phyloP scores from a whole-genome alignment of 768 basidiomycete genomes.

The Pulveroboletus frians region DNA sequence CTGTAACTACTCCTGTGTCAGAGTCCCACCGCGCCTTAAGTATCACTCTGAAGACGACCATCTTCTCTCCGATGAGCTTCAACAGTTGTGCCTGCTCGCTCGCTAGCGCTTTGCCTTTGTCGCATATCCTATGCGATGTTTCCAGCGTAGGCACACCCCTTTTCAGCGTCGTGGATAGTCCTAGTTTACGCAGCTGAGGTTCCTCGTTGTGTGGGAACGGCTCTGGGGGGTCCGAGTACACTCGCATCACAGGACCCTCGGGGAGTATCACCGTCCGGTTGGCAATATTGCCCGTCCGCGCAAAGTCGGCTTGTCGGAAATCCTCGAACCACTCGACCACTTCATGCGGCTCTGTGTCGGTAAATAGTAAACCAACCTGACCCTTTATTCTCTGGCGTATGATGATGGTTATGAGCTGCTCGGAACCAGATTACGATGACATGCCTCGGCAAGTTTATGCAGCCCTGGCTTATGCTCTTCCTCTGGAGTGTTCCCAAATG shows the following conservation, averaged over 20 bases:
- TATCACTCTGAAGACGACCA: slow-evolving; percentile 79
- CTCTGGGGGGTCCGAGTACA: slow-evolving; percentile 73
- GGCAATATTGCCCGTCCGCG: slow-evolving; percentile 80
- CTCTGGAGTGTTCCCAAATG: slow-evolving; percentile 80
- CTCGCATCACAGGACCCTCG: slow-evolving; percentile 78
- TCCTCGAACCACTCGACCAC: slow-evolving; percentile 92
- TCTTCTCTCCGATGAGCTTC: slow-evolving; percentile 84
- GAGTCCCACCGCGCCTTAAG: slow-evolving; percentile 71
- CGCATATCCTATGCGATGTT: slow-evolving; percentile 78
- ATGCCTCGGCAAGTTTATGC: slow-evolving; percentile 72
- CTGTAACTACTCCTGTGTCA: slow-evolving; percentile 55
- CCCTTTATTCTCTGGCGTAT: slow-evolving; percentile 82
- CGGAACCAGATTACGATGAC: slow-evolving; percentile 28
- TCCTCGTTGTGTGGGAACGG: slow-evolving; percentile 98
- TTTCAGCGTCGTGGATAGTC: slow-evolving; percentile 77
- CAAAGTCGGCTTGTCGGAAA: slow-evolving; percentile 87
- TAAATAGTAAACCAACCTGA: slow-evolving; percentile 90
- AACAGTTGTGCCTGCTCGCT: slow-evolving; percentile 88
- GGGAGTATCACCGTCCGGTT: slow-evolving; percentile 71
- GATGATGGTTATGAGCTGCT: slow-evolving; percentile 4
- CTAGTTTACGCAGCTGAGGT: slow-evolving; percentile 90
- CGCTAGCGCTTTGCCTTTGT: slow-evolving; percentile 72
- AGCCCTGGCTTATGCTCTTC: slow-evolving; percentile 81
- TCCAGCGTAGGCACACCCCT: slow-evolving; percentile 84
- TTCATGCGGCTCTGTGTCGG: slow-evolving; percentile 83